Base-by-base conservation (phyloP, 148 eudicot species). In the Camellia lanceoleosa region DNA sequence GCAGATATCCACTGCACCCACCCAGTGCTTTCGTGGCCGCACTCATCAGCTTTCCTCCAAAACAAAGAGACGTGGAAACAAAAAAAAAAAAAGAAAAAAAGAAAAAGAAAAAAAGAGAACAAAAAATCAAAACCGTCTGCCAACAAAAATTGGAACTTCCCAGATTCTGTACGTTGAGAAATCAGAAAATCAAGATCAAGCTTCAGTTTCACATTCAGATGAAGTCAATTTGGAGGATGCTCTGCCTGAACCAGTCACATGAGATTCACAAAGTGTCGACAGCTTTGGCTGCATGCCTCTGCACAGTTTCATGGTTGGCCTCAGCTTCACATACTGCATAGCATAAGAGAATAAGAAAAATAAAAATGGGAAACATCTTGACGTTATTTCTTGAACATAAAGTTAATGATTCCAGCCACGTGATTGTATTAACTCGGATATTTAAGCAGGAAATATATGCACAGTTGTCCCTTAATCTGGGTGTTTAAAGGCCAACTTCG, bases 291-390 rank as follows among this genome's bases (percentile, higher is more conserved):
- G 84, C 77, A 84, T 61, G 62, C 87, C 85, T 73, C 76, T 84
- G 68, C 87, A 71, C 71, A 89, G 77, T 80, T 86, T 88, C 67
- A 85, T 68, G 20, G 90, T 71, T 74, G 91, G 89, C 78, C 79
- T 88, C 81, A 77, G 44, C 62, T 85, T 89, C 87, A 83, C 83
- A 85, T 78, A 83, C 92, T 89, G 90, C 80, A 75, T 6, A 62
- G n/a, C 38, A 30, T 30, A 30, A 68, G 61, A 60, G 77, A 30
- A 70, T 3, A 63, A 76, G 20, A 49, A 5, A 56, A 63, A 69
- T 15, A 3, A 42, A 5, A 9, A 23, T 5, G 30, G 62, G 1
- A 63, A 7, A 11, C 52, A 49, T 49, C 52, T 7, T 49, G 52
- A 7, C 52, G 7, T 49, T 49, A 49, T 11, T 8, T 54, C 43